Base-by-base conservation (phyloP, 1,284 basidiomycete genomes). In the Earliella scabrosa region DNA sequence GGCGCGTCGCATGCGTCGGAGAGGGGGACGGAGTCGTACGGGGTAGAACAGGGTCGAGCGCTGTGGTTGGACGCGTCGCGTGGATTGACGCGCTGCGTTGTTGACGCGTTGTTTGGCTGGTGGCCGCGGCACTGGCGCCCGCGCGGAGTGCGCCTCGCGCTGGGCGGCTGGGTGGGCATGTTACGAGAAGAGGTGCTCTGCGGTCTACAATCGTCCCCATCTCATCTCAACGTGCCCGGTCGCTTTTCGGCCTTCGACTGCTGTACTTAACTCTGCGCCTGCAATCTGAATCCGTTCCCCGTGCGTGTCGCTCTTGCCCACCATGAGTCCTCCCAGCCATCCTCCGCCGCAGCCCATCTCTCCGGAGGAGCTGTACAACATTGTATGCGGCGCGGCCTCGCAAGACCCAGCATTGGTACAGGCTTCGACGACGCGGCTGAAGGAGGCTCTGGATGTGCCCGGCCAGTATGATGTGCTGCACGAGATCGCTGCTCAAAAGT, bases 401-500 rank as follows among this genome's bases (percentile, higher is more conserved):
- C 88, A 91, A 73, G 81, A 88, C 68, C 82, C 86, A 38, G 70
- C 72, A 21, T 77, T 78, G 51, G 71, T 92, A 40, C 81, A 82
- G 62, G 70, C 77, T 7, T 87, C 88, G 10, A 77, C 83, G 10
- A 75, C 81, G 56, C 81, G 85, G 34, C 78, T 93, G 56, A 89
- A 89, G 65, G 70, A 81, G 61, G 77, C 91, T 69, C 71, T 89
- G 16, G 82, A 86, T 47, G 81, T 83, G 74, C 76, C 82, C 48
- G 90, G 90, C 40, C 81, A 85, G 0, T 88, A 82, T 65, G 83
- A 89, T 66, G 79, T 80, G n/a, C 74, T 93, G 43, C 83, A 88
- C 61, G 81, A 85, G 61, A 90, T 93, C 68, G 87, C 90, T 27
- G 75, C 82, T 31, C 80, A 84, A 64, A 75, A 72, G 60, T 71